Evolutionary conservation across 352 stramenopile genomes (phyloP).

Genomic region (Pythium diclinum): DNA sequence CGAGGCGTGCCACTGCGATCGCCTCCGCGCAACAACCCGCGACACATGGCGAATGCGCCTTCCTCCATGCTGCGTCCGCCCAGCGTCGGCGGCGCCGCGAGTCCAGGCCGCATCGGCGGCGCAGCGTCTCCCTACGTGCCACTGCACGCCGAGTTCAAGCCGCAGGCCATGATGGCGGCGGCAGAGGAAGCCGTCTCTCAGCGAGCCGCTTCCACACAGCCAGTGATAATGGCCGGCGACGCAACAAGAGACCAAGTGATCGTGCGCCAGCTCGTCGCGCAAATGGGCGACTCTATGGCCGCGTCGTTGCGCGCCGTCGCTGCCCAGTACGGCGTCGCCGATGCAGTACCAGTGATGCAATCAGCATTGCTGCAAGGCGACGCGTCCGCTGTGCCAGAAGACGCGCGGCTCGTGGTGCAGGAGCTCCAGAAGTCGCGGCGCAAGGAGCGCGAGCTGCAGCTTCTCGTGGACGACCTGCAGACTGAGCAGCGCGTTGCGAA

Average conservation of each 20-base stretch:
- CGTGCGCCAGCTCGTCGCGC: constrained; percentile 17
- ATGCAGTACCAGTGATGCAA: background rate
- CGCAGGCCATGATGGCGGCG: background rate
- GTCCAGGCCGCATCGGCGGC: background rate
- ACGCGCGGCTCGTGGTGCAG: constrained; percentile 24
- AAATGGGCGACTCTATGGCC: constrained; percentile 22
- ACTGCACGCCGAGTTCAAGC: background rate
- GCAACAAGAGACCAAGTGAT: background rate
- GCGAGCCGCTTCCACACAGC: background rate
- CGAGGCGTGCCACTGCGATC: background rate
- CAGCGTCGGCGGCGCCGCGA: background rate
- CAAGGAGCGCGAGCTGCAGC: constrained; percentile 26
- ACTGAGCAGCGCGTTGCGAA: constrained; percentile 51
- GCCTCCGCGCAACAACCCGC: background rate
- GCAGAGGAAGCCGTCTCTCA: background rate
- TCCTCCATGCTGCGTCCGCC: constrained; percentile 3
- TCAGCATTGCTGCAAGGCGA: background rate
- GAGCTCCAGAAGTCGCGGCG: constrained; percentile 25
- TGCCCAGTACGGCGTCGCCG: constrained; percentile 25
- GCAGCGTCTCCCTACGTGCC: background rate
- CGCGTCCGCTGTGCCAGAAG: constrained; percentile 6
- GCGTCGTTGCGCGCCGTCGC: constrained; percentile 22
- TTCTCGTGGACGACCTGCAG: constrained; percentile 48
- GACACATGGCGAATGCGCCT: constrained; percentile 19
- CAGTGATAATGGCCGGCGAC: background rate